Evolutionary conservation across 2,329 filamentous ascomycete species (phyloP).

Genomic region (Diplodia intermedia): DNA sequence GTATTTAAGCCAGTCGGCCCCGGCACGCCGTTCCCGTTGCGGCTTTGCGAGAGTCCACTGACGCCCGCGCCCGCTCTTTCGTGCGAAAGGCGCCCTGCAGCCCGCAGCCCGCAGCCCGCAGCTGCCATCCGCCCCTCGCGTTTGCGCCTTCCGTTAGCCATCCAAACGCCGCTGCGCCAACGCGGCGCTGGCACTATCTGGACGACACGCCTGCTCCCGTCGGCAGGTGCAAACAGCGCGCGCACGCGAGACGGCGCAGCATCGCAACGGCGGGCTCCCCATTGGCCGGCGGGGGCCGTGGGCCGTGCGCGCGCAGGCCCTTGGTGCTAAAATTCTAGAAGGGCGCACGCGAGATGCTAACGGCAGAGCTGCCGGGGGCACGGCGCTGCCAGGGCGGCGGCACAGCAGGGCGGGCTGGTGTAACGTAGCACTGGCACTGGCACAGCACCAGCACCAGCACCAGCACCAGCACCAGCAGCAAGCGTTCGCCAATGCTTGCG

Average conservation of each 20-base stretch:
- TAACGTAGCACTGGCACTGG: neutral
- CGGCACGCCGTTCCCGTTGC: neutral
- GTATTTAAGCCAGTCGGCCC: conserved; percentile 9
- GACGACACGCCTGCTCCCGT: neutral
- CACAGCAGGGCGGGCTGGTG: neutral
- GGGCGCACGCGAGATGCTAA: conserved; percentile 18
- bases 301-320: neutral
- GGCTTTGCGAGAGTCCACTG: neutral
- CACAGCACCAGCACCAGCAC: no score
- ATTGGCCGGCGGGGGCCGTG: neutral
- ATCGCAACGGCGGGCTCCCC: neutral
- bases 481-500: conserved; percentile 7
- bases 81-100: neutral
- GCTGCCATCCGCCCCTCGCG: conserved; percentile 8
- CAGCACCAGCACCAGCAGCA: neutral
- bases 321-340: neutral
- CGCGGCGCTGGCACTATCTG: neutral
- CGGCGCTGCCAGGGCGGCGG: neutral
- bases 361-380: conserved; percentile 11
- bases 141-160: conserved; percentile 3
- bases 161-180: conserved; percentile 2
- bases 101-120: neutral
- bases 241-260: conserved; percentile 2
- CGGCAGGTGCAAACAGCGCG: neutral
- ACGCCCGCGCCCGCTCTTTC: neutral